A percentile compares a stretch with the other conserved stretches of the same genome.
Evolutionary conservation across 768 basidiomycete species (phyloP).

Genomic region (Boletus vinaceobasis): DNA sequence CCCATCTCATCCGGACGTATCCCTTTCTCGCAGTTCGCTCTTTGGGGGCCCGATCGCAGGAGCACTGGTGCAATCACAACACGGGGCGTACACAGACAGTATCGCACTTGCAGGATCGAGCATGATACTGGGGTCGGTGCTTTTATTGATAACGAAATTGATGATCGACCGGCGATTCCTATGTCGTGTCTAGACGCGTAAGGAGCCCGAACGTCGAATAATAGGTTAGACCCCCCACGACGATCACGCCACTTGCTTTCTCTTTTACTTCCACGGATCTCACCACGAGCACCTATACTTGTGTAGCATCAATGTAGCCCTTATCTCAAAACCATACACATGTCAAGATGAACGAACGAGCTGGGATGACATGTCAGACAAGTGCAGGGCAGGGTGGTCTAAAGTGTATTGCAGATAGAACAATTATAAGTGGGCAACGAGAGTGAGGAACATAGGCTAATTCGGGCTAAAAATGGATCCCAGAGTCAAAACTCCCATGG

Average conservation of each 20-base stretch:
- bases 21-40: conserved; percentile 43
- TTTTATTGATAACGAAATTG: conserved; percentile 51
- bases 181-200: conserved; percentile 40
- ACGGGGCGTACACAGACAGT: conserved; percentile 48
- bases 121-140: conserved; percentile 55
- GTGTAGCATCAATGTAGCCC: conserved; percentile 29
- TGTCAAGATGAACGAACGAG: neutral
- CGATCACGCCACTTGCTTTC: neutral
- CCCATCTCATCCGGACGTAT: neutral
- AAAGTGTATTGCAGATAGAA: conserved; percentile 28
- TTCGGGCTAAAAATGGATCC: neutral
- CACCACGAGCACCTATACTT: conserved; percentile 15
- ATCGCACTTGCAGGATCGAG: conserved; percentile 60
- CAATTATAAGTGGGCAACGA: conserved; percentile 24
- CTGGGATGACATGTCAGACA: neutral
- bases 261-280: conserved; percentile 11
- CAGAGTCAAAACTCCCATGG: neutral
- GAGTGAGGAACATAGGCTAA: conserved; percentile 21
- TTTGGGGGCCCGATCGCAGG: conserved; percentile 66
- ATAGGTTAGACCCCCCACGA: neutral
- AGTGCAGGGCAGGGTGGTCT: conserved; percentile 2
- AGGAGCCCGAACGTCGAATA: neutral
- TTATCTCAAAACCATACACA: conserved; percentile 17
- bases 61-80: conserved; percentile 43
- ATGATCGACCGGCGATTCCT: conserved; percentile 41